A percentile compares a stretch with the other conserved stretches of the same genome.
Conservation (phyloP, 768 basidiomycete genomes). For the Filobasidium floriforme region DNA sequence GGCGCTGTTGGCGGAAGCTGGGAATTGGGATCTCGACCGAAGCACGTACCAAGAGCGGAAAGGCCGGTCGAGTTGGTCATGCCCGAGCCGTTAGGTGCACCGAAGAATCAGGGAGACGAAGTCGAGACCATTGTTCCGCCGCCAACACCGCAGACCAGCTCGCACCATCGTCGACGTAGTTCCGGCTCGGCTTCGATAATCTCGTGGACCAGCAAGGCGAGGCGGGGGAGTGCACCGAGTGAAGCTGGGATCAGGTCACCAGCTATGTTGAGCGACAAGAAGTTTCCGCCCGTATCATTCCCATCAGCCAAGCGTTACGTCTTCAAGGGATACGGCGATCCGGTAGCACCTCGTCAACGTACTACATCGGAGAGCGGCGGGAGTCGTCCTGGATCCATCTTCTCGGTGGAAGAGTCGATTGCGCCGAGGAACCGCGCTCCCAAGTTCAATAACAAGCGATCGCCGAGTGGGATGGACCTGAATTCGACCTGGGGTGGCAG, state of each 20-base stretch:
- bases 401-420: conserved; percentile 32
- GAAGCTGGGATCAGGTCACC: neutral
- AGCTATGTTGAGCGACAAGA: neutral
- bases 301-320: conserved; percentile 42
- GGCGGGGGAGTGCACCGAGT: conserved; percentile 16
- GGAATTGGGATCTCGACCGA: neutral
- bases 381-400: conserved; percentile 37
- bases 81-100: conserved; percentile 38
- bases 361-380: conserved; percentile 28
- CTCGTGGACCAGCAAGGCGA: conserved; percentile 15
- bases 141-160: neutral
- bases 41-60: conserved; percentile 24
- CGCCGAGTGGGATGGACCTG: conserved; percentile 2
- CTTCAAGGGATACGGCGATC: conserved; percentile 35
- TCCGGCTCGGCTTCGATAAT: conserved; percentile 20
- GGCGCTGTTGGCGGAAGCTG: neutral
- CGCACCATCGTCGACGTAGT: conserved; percentile 6
- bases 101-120: conserved; percentile 9
- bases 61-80: conserved; percentile 42
- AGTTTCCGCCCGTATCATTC: conserved; percentile 35
- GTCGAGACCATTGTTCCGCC: conserved; percentile 11
- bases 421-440: neutral
- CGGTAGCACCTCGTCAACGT: conserved; percentile 13
- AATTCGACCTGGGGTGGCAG: neutral
- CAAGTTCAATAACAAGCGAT: conserved; percentile 16